phyloP scores from a whole-genome alignment of 257 asterid genomes.

The Fraxinus anomala region DNA sequence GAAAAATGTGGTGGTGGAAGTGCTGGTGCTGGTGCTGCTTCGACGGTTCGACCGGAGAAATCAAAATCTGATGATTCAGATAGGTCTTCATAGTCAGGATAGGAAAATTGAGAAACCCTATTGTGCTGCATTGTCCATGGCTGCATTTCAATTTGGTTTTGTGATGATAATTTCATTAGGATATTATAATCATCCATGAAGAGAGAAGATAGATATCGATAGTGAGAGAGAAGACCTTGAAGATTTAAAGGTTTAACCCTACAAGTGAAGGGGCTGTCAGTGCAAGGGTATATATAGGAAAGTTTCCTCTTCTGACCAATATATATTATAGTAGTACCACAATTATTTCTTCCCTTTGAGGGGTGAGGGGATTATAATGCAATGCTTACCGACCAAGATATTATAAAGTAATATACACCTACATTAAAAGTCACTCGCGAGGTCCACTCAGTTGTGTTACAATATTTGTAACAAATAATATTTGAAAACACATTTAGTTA shows the following conservation, averaged over 20 bases:
- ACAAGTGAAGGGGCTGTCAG: slow-evolving; percentile 14
- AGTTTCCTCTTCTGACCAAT: not conserved
- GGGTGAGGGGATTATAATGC: not conserved
- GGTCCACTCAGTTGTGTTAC: not conserved
- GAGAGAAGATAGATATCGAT: not conserved
- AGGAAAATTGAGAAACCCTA: slow-evolving; percentile 18
- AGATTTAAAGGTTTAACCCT: slow-evolving; percentile 7
- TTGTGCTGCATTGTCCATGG: slow-evolving; percentile 12
- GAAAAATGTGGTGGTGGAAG: not conserved
- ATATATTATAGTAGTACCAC: not conserved
- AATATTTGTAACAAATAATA: not conserved
- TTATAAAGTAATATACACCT: not conserved
- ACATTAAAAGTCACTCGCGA: not conserved
- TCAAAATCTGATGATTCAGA: slow-evolving; percentile 28
- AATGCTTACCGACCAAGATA: slow-evolving; percentile 6
- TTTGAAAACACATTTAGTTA: not conserved
- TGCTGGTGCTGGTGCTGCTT: slow-evolving; percentile 3
- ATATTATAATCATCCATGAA: slow-evolving; percentile 31
- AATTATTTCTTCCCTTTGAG: not conserved
- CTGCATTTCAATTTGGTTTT: slow-evolving; percentile 25
- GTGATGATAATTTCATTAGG: slow-evolving; percentile 28
- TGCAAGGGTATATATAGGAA: slow-evolving; percentile 23
- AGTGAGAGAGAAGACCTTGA: not conserved
- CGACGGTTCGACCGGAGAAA: slow-evolving; percentile 19
- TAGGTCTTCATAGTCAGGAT: not conserved